Conservation (phyloP, 495 filamentous ascomycete genomes). For the Lophium mytilinum region DNA sequence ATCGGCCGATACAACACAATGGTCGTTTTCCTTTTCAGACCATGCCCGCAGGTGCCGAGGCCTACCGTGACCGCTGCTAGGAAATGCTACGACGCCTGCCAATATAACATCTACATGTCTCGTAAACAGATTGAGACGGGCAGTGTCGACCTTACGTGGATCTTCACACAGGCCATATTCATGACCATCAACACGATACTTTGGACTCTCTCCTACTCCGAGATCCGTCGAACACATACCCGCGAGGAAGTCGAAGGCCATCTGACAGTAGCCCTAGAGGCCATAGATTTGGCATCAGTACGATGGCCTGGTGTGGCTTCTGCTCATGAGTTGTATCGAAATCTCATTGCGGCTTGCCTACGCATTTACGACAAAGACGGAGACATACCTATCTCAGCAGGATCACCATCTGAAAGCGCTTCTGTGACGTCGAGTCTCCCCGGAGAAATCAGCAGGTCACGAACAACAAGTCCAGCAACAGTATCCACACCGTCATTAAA, state of each 20-base stretch:
- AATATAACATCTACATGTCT: conserved; percentile 70
- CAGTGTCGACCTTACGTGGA: conserved; percentile 81
- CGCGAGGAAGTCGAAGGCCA: conserved; percentile 64
- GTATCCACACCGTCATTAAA: conserved; percentile 25
- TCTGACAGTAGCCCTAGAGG: conserved; percentile 62
- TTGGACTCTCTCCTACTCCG: conserved; percentile 79
- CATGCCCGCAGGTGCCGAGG: conserved; percentile 81
- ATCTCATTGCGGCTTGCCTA: conserved; percentile 72
- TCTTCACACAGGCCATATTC: conserved; percentile 79
- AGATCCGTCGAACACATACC: conserved; percentile 61
- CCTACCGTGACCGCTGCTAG: conserved; percentile 66
- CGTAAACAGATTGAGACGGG: conserved; percentile 64
- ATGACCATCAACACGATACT: conserved; percentile 80
- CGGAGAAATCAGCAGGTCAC: conserved; percentile 27
- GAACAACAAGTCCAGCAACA: conserved; percentile 31
- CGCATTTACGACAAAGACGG: conserved; percentile 64
- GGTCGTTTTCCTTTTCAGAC: conserved; percentile 73
- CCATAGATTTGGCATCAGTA: conserved; percentile 64
- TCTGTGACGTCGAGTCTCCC: conserved; percentile 19
- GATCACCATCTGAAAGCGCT: conserved; percentile 40
- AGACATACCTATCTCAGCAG: conserved; percentile 56
- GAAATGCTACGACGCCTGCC: conserved; percentile 72
- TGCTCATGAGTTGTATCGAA: conserved; percentile 70
- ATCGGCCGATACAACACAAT: conserved; percentile 71
- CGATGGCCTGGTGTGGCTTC: conserved; percentile 84